These are phyloP conservation scores for Vaccinium macrocarpon DNA, from an alignment of 148 eudicot genomes.

Conservation along the genomic window DNA sequence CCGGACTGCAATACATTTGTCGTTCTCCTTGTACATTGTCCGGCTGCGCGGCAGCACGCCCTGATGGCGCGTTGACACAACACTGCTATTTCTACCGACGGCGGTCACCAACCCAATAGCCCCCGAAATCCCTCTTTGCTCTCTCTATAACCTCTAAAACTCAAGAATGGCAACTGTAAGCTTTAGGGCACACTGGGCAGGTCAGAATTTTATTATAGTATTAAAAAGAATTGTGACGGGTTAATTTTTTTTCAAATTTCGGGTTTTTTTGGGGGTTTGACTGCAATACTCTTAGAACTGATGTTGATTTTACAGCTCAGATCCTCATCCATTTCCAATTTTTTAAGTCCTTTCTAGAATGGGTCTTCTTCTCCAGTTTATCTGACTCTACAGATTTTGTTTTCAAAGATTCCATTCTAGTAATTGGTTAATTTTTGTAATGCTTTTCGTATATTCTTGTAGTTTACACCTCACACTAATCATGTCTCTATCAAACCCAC, in stretches of 20 bases:
- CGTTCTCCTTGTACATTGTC: too few species aligned
- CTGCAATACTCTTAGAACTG: not conserved
- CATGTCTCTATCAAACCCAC: constrained; percentile 16
- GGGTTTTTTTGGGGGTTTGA: not conserved
- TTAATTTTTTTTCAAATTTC: not conserved
- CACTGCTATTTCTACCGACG: not conserved
- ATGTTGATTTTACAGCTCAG: not conserved
- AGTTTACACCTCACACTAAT: constrained; percentile 6
- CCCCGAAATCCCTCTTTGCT: not conserved
- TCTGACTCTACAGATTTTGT: not conserved
- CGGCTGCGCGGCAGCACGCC: not conserved
- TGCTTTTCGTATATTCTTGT: not conserved
- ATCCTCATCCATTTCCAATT: constrained; percentile 15
- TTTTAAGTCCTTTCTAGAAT: too few species aligned
- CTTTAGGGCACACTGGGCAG: not conserved
- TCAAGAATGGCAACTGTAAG: constrained; percentile 1
- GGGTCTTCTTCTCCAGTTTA: not conserved
- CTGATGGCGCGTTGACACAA: not conserved
- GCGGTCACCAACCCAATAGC: not conserved
- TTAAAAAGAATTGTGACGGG: not conserved
- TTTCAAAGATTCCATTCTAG: not conserved
- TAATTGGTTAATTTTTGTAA: not conserved
- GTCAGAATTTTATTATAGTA: not conserved
- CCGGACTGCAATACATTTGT: too few species aligned
- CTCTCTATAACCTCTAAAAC: not conserved